A percentile compares a stretch with the other conserved stretches of the same genome.
Conservation (phyloP, 352 stramenopile genomes). For the Detonula confervacea region DNA sequence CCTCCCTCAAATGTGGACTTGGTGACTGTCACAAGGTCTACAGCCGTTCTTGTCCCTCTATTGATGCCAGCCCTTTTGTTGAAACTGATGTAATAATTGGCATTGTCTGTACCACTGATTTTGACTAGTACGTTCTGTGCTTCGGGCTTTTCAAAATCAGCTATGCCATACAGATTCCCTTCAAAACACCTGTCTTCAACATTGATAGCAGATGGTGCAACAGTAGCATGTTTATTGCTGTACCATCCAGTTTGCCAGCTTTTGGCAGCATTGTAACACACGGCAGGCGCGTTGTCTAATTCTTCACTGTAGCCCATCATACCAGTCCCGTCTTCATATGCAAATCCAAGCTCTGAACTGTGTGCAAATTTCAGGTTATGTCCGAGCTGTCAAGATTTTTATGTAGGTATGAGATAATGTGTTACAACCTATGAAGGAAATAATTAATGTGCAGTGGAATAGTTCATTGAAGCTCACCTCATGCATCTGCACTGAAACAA, state of each 20-base stretch:
- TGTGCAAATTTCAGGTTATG: constrained; percentile 54
- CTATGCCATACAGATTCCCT: constrained; percentile 35
- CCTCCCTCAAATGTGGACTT: not conserved
- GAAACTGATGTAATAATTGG: constrained; percentile 47
- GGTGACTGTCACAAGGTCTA: constrained; percentile 37
- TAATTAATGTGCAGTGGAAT: too few species aligned
- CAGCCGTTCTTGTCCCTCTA: constrained; percentile 37
- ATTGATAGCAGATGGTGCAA: constrained; percentile 4
- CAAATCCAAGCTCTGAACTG: constrained; percentile 23
- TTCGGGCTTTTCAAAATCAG: constrained; percentile 21
- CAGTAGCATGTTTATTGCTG: not conserved
- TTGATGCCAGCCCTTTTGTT: constrained; percentile 53
- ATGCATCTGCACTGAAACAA: constrained; percentile 49
- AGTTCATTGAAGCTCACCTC: constrained; percentile 28
- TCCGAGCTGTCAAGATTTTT: constrained; percentile 58
- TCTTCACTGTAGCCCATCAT: constrained; percentile 60
- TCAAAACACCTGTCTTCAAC: not conserved
- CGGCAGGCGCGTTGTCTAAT: constrained; percentile 45
- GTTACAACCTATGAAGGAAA: constrained; percentile 14
- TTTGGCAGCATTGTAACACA: constrained; percentile 71
- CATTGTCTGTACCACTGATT: constrained; percentile 11
- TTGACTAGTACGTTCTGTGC: constrained; percentile 29
- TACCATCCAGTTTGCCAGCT: constrained; percentile 66
- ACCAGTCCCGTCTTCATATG: constrained; percentile 57
- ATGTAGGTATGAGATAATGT: constrained; percentile 11